phyloP scores from a whole-genome alignment of 768 basidiomycete genomes.

The Boletus patriciae region DNA sequence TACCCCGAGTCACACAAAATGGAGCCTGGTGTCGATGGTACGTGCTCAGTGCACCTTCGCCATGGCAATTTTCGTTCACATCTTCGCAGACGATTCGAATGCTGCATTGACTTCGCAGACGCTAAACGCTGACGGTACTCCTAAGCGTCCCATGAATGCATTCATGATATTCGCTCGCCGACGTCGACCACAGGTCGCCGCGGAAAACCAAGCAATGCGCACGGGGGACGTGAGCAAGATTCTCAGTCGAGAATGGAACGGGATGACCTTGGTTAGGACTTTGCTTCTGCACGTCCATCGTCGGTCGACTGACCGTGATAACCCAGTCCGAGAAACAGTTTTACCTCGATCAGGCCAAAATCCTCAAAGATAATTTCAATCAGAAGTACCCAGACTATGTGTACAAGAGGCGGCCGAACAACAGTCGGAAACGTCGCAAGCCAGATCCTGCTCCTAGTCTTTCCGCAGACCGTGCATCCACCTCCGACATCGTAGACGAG shows the following conservation, averaged over 20 bases:
- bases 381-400: slow-evolving; percentile 87
- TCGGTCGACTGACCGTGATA: slow-evolving; percentile 17
- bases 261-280: slow-evolving; percentile 66
- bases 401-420: slow-evolving; percentile 84
- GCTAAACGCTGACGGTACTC: slow-evolving; percentile 83
- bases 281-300: background rate
- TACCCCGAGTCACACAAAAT: slow-evolving; percentile 40
- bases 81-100: slow-evolving; percentile 39
- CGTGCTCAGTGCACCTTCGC: slow-evolving; percentile 11
- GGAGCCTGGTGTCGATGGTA: slow-evolving; percentile 50
- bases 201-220: slow-evolving; percentile 87
- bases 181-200: slow-evolving; percentile 78
- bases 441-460: slow-evolving; percentile 34
- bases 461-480: slow-evolving; percentile 32
- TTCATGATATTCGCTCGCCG: slow-evolving; percentile 92
- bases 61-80: slow-evolving; percentile 15
- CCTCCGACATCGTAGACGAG: slow-evolving; percentile 37
- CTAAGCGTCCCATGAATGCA: slow-evolving; percentile 90
- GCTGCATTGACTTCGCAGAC: slow-evolving; percentile 69
- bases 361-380: slow-evolving; percentile 84
- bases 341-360: slow-evolving; percentile 84
- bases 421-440: slow-evolving; percentile 67
- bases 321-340: slow-evolving; percentile 77
- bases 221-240: slow-evolving; percentile 91
- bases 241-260: slow-evolving; percentile 81